Evolutionary conservation across 2,329 filamentous ascomycete genomes (phyloP).

Genomic region (Phyllosticta citriasiana): DNA sequence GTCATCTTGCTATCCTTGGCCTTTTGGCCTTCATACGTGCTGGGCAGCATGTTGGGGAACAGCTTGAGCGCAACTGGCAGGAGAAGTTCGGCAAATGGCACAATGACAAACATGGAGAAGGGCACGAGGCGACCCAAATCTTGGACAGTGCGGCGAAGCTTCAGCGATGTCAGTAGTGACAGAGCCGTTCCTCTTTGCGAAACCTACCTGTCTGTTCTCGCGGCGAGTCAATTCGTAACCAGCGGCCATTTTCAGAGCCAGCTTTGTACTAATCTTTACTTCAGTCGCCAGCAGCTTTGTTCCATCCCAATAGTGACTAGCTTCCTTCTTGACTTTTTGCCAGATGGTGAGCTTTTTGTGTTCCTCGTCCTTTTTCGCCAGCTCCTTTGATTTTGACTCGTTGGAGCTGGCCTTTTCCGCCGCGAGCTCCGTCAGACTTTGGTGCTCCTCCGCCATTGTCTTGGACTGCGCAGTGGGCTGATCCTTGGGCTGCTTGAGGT

Average conservation of each 20-base stretch:
- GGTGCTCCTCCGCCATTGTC: slow-evolving; percentile 36
- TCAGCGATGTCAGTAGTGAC: slow-evolving; percentile 1
- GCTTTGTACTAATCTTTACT: slow-evolving; percentile 79
- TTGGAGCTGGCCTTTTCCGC: slow-evolving; percentile 45
- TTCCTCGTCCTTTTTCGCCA: slow-evolving; percentile 56
- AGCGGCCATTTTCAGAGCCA: slow-evolving; percentile 94
- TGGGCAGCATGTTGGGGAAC: slow-evolving; percentile 95
- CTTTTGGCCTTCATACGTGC: slow-evolving; percentile 89
- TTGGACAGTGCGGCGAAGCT: slow-evolving; percentile 81
- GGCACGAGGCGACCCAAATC: slow-evolving; percentile 87
- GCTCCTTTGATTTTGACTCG: slow-evolving; percentile 43
- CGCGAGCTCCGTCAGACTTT: slow-evolving; percentile 52
- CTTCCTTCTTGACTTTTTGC: slow-evolving; percentile 93
- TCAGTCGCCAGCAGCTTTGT: slow-evolving; percentile 90
- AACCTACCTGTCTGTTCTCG: slow-evolving; percentile 68
- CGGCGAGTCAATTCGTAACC: slow-evolving; percentile 92
- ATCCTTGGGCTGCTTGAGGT: slow-evolving; percentile 24
- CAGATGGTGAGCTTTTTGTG: slow-evolving; percentile 79
- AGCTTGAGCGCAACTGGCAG: slow-evolving; percentile 84
- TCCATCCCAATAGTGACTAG: slow-evolving; percentile 94
- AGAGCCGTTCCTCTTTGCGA: background rate
- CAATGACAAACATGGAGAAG: slow-evolving; percentile 93
- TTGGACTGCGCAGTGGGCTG: slow-evolving; percentile 36
- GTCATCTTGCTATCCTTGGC: slow-evolving; percentile 83
- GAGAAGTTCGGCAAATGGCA: slow-evolving; percentile 89